These are phyloP conservation scores for Penicillium sp. DNA, from an alignment of 2,329 filamentous ascomycete species.

Conservation along the genomic window DNA sequence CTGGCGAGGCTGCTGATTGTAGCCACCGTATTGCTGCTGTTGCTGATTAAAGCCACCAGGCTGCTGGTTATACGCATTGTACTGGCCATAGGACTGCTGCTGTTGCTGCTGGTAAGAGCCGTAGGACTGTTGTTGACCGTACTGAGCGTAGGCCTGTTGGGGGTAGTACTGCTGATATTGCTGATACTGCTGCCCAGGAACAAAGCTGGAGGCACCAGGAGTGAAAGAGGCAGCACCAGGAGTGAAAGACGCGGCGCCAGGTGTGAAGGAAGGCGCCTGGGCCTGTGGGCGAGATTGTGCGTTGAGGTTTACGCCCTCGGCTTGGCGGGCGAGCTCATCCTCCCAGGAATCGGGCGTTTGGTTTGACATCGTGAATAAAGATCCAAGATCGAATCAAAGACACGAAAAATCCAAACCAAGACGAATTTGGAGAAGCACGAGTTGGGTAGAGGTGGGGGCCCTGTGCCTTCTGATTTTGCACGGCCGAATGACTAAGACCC, in stretches of 20 bases:
- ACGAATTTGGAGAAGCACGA: slow-evolving; percentile 19
- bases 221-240: slow-evolving; percentile 69
- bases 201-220: slow-evolving; percentile 66
- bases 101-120: slow-evolving; percentile 44
- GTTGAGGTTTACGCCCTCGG: slow-evolving; percentile 72
- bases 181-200: slow-evolving; percentile 69
- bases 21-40: slow-evolving; percentile 56
- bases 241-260: slow-evolving; percentile 64
- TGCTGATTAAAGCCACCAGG: slow-evolving; percentile 60
- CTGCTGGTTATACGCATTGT: slow-evolving; percentile 43
- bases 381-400: slow-evolving; percentile 22
- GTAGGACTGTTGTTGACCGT: slow-evolving; percentile 27
- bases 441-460: slow-evolving; percentile 28
- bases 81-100: slow-evolving; percentile 42
- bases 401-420: slow-evolving; percentile 20
- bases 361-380: slow-evolving; percentile 66
- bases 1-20: slow-evolving; percentile 53
- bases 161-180: slow-evolving; percentile 54
- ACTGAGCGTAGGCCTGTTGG: slow-evolving; percentile 38
- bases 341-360: slow-evolving; percentile 82
- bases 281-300: slow-evolving; percentile 48
- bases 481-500: slow-evolving; percentile 22
- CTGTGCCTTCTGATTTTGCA: slow-evolving; percentile 23
- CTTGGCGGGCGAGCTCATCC: slow-evolving; percentile 77
- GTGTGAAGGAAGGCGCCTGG: slow-evolving; percentile 57